Base-by-base conservation (phyloP, 169 alveolate genomes). In the Eimeria tenella region DNA sequence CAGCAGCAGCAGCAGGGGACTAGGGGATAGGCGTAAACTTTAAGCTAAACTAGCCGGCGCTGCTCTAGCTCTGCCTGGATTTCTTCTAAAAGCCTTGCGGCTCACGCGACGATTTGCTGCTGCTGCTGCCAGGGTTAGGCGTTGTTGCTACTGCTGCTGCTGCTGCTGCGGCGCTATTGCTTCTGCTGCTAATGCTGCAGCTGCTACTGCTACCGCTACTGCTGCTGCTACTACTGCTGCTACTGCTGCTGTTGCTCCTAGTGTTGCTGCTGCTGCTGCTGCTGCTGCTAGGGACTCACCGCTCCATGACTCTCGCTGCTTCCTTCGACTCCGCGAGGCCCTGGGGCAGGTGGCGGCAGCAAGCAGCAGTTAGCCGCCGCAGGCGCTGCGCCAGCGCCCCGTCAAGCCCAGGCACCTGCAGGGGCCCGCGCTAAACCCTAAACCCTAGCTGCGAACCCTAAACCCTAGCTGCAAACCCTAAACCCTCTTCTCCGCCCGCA, bases 351-450 rank as follows among this genome's bases (percentile, higher is more conserved):
- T 52, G 87, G 25, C 87, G 87, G 50, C 87, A 77, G 50, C 87
- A 77, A 49, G 87, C 87, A 7, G 70, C 6, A 9, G 52, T 49
- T 31, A 77, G 70, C 15, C 87, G 87, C 63, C 87, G 70, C 87
- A 77, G 15, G 87, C 87, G 87, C 68, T 77, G 87, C 31, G 87
- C 87, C 19, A 77, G 1, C 15, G 70, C 87, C 70, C 25, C 87
- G 6, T 77, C 87, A 13, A 15, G 87, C 50, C 87, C 87, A 4
- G 87, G 70, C 49, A 77, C 87, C 87, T 77, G 65, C 7, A 5
- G 49, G 21, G 4, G 13, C 21, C 75, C 25, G 75, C 75, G 42
- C 13, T n/a, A 65, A 9, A 65, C 25, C 75, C 75, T 9, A 65
- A 65, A 21, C 17, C 25, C 75, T 9, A 9, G n/a, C n/a, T n/a